Evolutionary conservation across 495 filamentous ascomycete species (phyloP), one percentile per base, ranked within the genome.

Genomic region (Penicillium diatomitis): DNA sequence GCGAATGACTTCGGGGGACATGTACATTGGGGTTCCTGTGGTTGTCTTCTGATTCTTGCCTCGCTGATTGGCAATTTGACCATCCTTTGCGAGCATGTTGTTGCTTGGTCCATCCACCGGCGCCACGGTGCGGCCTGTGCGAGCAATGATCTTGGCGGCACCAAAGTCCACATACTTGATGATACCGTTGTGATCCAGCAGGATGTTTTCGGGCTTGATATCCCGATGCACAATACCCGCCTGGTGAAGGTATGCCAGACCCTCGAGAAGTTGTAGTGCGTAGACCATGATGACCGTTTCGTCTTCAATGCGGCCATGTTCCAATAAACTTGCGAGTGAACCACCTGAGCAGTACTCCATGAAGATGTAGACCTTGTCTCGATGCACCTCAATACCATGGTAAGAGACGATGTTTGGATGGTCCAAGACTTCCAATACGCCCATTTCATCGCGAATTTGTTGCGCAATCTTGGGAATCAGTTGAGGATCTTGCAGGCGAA

Each of bases 91-190:
- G 27, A 57, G 49, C 8, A 63, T 65, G 50, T 59, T 48, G 48
- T 47, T 78, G 50, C 65, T 69, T 37, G 77, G 70, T 3, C 77
- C 67, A 70, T 65, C 76, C 66, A 55, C 71, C 27, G 83, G 81
- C 27, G 84, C 79, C 10, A 94, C 73, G 12, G 92, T 97, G 54
- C 88, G 88, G 48, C 92, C 91, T 61, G 95, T 86, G 28, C 90
- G 84, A 41, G 92, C 91, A 55, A 98, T 96, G 55, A 97, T 87
- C 65, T 97, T 97, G 38, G 92, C 94, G 4, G 92, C 90, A 51
- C 92, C 92, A 66, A 98, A 98, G 63, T 98, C 92, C 52, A 98
- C 92, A 67, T 95, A 98, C 63, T 98, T 98, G 68, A 98, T 96
- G 45, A 98, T 85, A 49, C 92, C 92, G 59, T 95, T 92, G 72